Base-by-base conservation (phyloP, 2,329 filamentous ascomycete genomes). In the Colletotrichum kahawae region DNA sequence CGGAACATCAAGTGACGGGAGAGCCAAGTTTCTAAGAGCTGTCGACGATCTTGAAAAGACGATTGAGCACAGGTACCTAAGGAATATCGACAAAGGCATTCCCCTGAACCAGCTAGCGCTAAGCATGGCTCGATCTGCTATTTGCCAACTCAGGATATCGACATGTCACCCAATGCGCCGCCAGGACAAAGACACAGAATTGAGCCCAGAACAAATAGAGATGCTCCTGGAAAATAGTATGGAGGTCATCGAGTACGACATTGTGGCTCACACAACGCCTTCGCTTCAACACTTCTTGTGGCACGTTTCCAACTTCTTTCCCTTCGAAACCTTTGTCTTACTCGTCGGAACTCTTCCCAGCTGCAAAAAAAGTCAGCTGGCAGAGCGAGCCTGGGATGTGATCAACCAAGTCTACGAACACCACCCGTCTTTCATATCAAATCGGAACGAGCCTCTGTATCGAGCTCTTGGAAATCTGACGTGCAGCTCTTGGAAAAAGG, bases 221-320 rank as follows among this genome's bases (percentile, higher is more conserved):
- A 88, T 89, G 69, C 81, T 91, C 4, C 91, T 92, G 83, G 88
- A 88, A 77, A 82, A 91, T 9, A 84, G 89, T 1, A 78, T 92
- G 29, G 84, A 86, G 34, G 83, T 86, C n/a, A 84, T 86, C 12
- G 87, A 90, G 77, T 85, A 89, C 75, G 86, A 86, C 67, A 79
- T 87, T 9, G 81, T 82, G 13, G 82, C 87, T 8, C 89, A 89
- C 76, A 79, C 84, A 27, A 79, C 83, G 3, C 82, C 87, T 75
- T 80, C 82, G 5, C 82, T 85, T 21, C 84, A 82, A 1, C 87
- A 87, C 4, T 92, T 91, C 79, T 78, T 88, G 12, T 92, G 90
- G 90, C 90, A 88, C 77, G 83, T 87, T 78, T 85, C 86, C 66
- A 82, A 83, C 21, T 87, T 90, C 78, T 90, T 92, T 79, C 89